Conservation (phyloP, 768 basidiomycete genomes). For the Auricularia sp. region DNA sequence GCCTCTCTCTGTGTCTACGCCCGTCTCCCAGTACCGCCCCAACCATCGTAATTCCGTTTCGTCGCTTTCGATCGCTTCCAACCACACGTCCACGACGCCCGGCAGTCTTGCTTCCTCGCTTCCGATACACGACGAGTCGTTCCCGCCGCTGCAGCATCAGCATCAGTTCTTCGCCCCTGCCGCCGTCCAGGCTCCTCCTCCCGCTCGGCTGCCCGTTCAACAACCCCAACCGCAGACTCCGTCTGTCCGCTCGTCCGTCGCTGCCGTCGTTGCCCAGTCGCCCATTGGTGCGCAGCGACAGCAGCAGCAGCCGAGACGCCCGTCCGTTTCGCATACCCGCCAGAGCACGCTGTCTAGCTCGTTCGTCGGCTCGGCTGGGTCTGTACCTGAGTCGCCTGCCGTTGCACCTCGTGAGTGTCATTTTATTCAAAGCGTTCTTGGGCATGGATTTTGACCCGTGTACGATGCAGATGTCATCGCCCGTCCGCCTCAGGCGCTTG, state of each 20-base stretch:
- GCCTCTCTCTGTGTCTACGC: not conserved
- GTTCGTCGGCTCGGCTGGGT: slow-evolving; percentile 22
- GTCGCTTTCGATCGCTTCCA: not conserved
- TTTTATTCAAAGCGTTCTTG: no score
- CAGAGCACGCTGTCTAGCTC: slow-evolving; percentile 3
- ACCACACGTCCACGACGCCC: not conserved
- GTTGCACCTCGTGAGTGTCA: no score
- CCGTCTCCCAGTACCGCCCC: not conserved
- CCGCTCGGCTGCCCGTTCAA: not conserved
- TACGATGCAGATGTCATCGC: no score
- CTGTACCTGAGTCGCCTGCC: slow-evolving; percentile 18
- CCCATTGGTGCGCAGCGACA: not conserved
- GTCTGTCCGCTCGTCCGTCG: not conserved
- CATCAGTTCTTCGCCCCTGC: not conserved
- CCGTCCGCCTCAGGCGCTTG: no score
- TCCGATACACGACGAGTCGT: not conserved
- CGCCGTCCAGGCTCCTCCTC: not conserved
- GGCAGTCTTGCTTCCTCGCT: not conserved
- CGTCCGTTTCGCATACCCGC: not conserved
- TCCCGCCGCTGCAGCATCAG: not conserved
- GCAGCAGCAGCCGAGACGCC: not conserved
- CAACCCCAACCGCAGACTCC: not conserved
- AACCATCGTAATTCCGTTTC: not conserved
- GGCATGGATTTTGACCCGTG: no score
- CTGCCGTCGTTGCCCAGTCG: not conserved